Evolutionary conservation across 1,139 yeast species (phyloP).

Genomic region (Yamadazyma songkhlaensis): DNA sequence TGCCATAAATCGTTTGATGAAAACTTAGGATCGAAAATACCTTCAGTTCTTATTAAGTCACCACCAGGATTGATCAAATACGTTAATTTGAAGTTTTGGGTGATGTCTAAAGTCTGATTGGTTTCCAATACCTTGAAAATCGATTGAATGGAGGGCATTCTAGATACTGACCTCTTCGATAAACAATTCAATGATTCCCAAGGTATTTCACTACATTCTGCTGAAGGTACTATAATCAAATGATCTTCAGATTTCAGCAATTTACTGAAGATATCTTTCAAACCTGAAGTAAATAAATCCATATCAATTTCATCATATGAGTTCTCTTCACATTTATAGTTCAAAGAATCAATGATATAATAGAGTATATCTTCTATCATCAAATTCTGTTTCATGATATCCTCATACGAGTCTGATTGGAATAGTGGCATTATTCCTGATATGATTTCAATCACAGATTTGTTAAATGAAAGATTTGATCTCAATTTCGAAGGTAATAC

Average conservation of each 20-base stretch:
- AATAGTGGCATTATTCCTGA: neutral
- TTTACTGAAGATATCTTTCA: slow-evolving; percentile 32
- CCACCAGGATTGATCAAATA: slow-evolving; percentile 81
- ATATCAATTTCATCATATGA: slow-evolving; percentile 65
- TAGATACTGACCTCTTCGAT: slow-evolving; percentile 54
- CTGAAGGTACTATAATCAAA: slow-evolving; percentile 65
- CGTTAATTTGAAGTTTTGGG: slow-evolving; percentile 1
- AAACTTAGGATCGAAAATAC: slow-evolving; percentile 51
- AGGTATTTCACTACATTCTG: slow-evolving; percentile 65
- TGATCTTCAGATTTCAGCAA: slow-evolving; percentile 33
- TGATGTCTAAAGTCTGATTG: slow-evolving; percentile 1
- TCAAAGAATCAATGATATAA: slow-evolving; percentile 57
- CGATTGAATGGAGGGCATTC: slow-evolving; percentile 67
- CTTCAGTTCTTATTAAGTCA: slow-evolving; percentile 70
- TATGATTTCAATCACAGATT: neutral
- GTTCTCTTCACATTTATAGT: slow-evolving; percentile 62
- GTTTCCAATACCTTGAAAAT: slow-evolving; percentile 38
- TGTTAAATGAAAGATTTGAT: neutral
- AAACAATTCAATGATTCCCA: slow-evolving; percentile 82
- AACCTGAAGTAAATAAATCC: slow-evolving; percentile 46
- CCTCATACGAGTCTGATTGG: neutral
- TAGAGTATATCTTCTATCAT: slow-evolving; percentile 58
- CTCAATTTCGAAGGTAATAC: slow-evolving; percentile 4
- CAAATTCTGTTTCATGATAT: slow-evolving; percentile 16
- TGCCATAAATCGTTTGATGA: slow-evolving; percentile 42